A percentile compares a stretch with the other conserved stretches of the same genome.
phyloP scores from a whole-genome alignment of 768 basidiomycete genomes.

The Pleurotus salmoneostramineus region DNA sequence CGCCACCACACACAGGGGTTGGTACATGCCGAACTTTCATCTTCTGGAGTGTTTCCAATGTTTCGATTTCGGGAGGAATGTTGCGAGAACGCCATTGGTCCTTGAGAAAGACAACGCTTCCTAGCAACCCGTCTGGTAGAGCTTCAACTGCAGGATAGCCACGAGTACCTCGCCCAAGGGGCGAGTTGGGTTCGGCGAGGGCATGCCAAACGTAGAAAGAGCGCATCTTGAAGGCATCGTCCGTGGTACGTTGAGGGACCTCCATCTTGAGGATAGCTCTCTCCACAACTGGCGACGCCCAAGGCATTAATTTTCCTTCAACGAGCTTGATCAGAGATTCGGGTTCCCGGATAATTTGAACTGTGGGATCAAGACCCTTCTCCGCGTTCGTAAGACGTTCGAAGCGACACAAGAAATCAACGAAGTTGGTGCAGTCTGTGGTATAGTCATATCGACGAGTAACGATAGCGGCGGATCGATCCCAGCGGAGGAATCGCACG shows the following conservation, averaged over 20 bases:
- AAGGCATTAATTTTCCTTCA: neutral
- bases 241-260: neutral
- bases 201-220: neutral
- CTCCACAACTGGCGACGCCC: neutral
- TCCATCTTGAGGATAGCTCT: slow-evolving; percentile 1
- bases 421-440: slow-evolving; percentile 9
- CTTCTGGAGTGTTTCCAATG: slow-evolving; percentile 15
- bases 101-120: slow-evolving; percentile 22
- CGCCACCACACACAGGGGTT: neutral
- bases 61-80: slow-evolving; percentile 16
- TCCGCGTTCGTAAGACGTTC: neutral
- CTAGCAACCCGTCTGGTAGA: neutral
- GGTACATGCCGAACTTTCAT: slow-evolving; percentile 17
- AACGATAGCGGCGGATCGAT: slow-evolving; percentile 24
- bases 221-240: too few species aligned
- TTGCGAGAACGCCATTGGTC: slow-evolving; percentile 22
- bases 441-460: slow-evolving; percentile 19
- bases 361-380: neutral
- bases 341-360: neutral
- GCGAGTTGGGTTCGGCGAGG: slow-evolving; percentile 6
- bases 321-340: neutral
- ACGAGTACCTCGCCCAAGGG: slow-evolving; percentile 19
- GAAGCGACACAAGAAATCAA: slow-evolving; percentile 21
- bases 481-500: slow-evolving; percentile 29
- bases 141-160: slow-evolving; percentile 15